Conservation (phyloP, 306 rosid genomes). For the Trifolium repens region DNA sequence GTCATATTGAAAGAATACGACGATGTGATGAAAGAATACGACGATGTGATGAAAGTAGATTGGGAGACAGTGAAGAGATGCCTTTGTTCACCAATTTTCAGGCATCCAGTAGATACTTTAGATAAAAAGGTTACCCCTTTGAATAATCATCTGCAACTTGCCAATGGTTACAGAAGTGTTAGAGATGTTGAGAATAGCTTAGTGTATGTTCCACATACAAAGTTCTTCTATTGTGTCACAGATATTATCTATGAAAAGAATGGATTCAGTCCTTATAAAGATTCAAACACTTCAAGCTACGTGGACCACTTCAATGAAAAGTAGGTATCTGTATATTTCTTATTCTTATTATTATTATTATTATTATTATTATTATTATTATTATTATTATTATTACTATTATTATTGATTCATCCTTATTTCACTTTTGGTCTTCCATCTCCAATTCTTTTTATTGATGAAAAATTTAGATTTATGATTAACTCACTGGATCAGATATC, state of each 20-base stretch:
- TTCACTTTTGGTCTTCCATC: conserved; percentile 37
- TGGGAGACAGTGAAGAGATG: conserved; percentile 77
- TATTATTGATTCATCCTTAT: conserved; percentile 23
- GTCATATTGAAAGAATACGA: conserved; percentile 53
- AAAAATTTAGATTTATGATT: conserved; percentile 10
- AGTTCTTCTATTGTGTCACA: conserved; percentile 63
- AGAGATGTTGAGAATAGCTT: conserved; percentile 74
- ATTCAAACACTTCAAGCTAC: conserved; percentile 54
- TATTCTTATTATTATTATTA: neutral
- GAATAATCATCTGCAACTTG: conserved; percentile 60
- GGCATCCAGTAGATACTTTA: conserved; percentile 46
- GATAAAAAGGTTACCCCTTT: conserved; percentile 34
- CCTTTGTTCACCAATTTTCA: conserved; percentile 79
- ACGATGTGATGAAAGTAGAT: conserved; percentile 59
- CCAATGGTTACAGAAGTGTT: conserved; percentile 62
- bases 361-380: conserved; percentile 1
- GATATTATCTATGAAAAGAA: conserved; percentile 50
- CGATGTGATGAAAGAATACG: conserved; percentile 45
- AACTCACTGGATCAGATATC: conserved; percentile 21
- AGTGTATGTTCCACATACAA: conserved; percentile 70
- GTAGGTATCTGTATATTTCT: conserved; percentile 53
- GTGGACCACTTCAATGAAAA: conserved; percentile 52
- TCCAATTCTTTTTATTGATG: conserved; percentile 34
- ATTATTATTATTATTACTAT: neutral
- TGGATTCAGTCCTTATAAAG: conserved; percentile 62